Evolutionary conservation across 192 early-diverging fungal species (phyloP).

Genomic region (Entrophospora sp.): DNA sequence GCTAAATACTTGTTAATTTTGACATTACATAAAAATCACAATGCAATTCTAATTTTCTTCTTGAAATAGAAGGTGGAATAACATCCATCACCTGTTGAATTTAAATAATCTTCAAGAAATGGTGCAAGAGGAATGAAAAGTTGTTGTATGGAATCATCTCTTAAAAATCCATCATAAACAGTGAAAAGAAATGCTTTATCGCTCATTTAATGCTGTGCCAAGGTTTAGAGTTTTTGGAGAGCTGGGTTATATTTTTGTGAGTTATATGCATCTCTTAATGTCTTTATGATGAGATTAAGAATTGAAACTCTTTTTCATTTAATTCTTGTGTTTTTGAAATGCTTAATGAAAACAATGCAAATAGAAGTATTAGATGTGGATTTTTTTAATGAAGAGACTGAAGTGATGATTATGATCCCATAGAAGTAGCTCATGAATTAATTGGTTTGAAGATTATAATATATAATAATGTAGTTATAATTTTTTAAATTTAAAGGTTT

Average conservation of each 20-base stretch:
- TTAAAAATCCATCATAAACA: constrained; percentile 16
- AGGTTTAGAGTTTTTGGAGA: constrained; percentile 13
- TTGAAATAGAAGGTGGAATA: neutral
- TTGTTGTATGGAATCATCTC: constrained; percentile 1
- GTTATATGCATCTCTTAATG: neutral
- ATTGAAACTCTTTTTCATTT: neutral
- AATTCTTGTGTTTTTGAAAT: too few relatives aligned
- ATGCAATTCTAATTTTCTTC: constrained; percentile 14
- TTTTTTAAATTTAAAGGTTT: too few relatives aligned
- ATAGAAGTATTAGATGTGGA: too few relatives aligned
- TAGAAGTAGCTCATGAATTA: too few relatives aligned
- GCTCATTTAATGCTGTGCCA: constrained; percentile 4
- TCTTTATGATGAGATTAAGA: neutral
- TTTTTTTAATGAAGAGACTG: too few relatives aligned
- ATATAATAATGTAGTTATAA: too few relatives aligned
- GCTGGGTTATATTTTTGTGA: neutral
- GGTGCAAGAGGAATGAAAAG: constrained; percentile 3
- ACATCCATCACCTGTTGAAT: neutral
- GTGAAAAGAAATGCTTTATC: constrained; percentile 12
- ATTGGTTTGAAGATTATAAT: too few relatives aligned
- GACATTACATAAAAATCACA: constrained; percentile 11
- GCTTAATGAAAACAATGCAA: too few relatives aligned
- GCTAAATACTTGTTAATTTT: constrained; percentile 9
- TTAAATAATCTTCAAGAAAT: constrained; percentile 16
- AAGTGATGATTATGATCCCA: too few relatives aligned